phyloP scores from a whole-genome alignment of 2,329 filamentous ascomycete genomes.

The Didymella exigua region DNA sequence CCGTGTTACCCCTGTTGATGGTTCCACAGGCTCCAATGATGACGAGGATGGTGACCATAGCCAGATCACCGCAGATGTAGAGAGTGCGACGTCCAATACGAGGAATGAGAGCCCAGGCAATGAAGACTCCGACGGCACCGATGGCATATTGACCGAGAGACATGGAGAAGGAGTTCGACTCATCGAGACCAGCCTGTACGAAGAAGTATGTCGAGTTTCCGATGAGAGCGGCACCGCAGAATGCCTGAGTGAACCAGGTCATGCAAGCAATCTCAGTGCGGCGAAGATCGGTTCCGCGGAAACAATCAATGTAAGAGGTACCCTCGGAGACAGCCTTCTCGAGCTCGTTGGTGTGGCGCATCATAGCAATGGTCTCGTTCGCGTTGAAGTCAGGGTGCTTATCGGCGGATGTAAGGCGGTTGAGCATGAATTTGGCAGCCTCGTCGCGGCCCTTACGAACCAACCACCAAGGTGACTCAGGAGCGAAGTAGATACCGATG shows the following conservation, averaged over 20 bases:
- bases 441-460: constrained; percentile 68
- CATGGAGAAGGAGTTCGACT: constrained; percentile 52
- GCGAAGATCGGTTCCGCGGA: constrained; percentile 78
- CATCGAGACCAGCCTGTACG: constrained; percentile 53
- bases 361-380: constrained; percentile 76
- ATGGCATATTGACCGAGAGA: constrained; percentile 63
- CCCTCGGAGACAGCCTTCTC: constrained; percentile 72
- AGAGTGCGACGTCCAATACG: constrained; percentile 76
- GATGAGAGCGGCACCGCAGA: constrained; percentile 43
- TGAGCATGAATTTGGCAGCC: constrained; percentile 68
- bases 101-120: constrained; percentile 79
- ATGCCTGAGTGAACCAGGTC: constrained; percentile 55
- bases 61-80: constrained; percentile 71
- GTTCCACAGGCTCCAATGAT: constrained; percentile 82
- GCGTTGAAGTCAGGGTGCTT: constrained; percentile 50
- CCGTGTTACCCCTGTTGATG: constrained; percentile 45
- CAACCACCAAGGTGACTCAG: constrained; percentile 76
- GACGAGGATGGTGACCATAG: constrained; percentile 67
- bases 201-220: constrained; percentile 56
- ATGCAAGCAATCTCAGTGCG: constrained; percentile 73
- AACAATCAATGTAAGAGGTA: constrained; percentile 80
- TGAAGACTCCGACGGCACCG: constrained; percentile 69
- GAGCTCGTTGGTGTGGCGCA: constrained; percentile 83
- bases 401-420: constrained; percentile 65
- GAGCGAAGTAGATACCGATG: constrained; percentile 69